Evolutionary conservation across 495 filamentous ascomycete genomes (phyloP).

Genomic region (Entonaema liquescens): DNA sequence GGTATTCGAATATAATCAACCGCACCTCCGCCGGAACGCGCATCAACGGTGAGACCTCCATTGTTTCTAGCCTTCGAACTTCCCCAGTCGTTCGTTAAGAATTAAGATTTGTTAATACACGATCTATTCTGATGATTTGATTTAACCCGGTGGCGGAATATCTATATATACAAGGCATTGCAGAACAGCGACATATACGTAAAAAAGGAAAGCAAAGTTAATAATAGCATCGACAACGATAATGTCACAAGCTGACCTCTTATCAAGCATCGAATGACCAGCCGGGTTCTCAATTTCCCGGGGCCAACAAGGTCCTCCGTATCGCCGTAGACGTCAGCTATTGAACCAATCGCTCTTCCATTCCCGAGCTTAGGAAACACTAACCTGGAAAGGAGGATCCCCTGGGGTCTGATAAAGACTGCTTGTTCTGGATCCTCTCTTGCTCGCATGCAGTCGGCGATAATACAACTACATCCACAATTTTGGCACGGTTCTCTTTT

Average conservation of each 20-base stretch:
- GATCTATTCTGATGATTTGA: background rate
- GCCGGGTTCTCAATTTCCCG: conserved; percentile 38
- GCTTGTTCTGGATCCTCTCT: background rate
- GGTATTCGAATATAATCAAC: conserved; percentile 63
- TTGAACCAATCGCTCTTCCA: background rate
- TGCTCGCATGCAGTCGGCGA: background rate
- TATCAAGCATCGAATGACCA: conserved; percentile 9
- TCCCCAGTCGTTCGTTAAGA: background rate
- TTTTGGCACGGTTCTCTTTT: background rate
- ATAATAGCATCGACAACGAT: background rate
- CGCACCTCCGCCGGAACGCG: conserved; percentile 63
- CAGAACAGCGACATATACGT: background rate
- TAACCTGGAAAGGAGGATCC: background rate
- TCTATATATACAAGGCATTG: background rate
- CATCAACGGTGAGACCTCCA: conserved; percentile 40
- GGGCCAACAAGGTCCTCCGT: conserved; percentile 31
- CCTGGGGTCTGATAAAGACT: background rate
- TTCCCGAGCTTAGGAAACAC: background rate
- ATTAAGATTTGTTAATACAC: background rate
- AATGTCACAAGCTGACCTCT: background rate
- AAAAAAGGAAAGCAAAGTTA: background rate
- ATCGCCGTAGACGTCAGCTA: conserved; percentile 6
- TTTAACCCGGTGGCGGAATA: background rate
- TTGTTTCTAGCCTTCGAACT: background rate
- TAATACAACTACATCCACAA: background rate